These are phyloP conservation scores for Sugiyamaella floridensis DNA, from an alignment of 805 yeast genomes.

Conservation along the genomic window DNA sequence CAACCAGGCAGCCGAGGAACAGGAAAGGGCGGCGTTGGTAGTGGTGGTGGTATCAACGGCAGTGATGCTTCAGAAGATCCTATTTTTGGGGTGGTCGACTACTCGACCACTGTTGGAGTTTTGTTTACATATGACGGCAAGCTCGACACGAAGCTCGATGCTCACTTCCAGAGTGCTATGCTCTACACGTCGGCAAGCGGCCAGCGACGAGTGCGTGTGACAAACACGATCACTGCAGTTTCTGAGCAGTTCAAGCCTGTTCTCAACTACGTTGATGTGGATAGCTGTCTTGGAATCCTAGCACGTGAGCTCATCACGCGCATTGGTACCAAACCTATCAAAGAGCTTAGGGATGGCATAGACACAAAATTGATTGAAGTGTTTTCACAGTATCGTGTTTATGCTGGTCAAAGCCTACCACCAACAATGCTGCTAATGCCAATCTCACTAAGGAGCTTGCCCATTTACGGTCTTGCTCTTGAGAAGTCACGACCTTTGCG, in stretches of 20 bases:
- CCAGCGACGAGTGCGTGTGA: constrained; percentile 74
- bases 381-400: constrained; percentile 50
- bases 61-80: constrained; percentile 47
- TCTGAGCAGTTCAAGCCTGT: constrained; percentile 67
- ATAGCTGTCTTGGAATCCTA: constrained; percentile 48
- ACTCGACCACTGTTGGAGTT: constrained; percentile 61
- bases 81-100: constrained; percentile 54
- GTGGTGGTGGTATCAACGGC: background rate
- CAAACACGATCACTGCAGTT: constrained; percentile 75
- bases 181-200: constrained; percentile 78
- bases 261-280: constrained; percentile 75
- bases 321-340: constrained; percentile 34
- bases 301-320: constrained; percentile 43
- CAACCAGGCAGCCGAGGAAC: constrained; percentile 24
- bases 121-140: constrained; percentile 72
- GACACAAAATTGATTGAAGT: constrained; percentile 48
- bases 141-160: constrained; percentile 61
- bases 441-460: constrained; percentile 63
- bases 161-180: constrained; percentile 86
- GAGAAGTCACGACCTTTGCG: constrained; percentile 61
- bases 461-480: constrained; percentile 60
- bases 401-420: constrained; percentile 33
- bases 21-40: background rate
- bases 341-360: constrained; percentile 46
- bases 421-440: constrained; percentile 74